These are phyloP conservation scores for Pythium dissotocum DNA, from an alignment of 352 stramenopile species.

Conservation along the genomic window DNA sequence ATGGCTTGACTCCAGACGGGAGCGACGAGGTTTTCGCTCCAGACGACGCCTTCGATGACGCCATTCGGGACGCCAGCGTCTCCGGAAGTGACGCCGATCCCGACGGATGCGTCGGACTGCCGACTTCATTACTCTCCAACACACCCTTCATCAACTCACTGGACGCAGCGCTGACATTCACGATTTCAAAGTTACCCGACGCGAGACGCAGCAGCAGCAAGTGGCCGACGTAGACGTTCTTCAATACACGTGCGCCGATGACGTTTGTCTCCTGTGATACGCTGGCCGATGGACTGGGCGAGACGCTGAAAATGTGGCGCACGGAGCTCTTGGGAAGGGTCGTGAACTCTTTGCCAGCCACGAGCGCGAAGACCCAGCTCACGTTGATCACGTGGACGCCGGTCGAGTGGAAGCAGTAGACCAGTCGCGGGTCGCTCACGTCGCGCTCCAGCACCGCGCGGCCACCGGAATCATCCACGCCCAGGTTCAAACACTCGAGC, in stretches of 20 bases:
- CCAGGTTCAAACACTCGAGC: conserved; percentile 75
- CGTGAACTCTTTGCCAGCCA: conserved; percentile 58
- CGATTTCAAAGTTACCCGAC: conserved; percentile 71
- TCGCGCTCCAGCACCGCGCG: conserved; percentile 58
- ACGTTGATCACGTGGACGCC: conserved; percentile 80
- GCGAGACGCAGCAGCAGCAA: conserved; percentile 72
- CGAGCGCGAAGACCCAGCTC: conserved; percentile 64
- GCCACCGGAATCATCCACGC: conserved; percentile 70
- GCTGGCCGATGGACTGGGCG: conserved; percentile 27
- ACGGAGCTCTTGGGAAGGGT: conserved; percentile 65
- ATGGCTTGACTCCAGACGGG: conserved; percentile 38
- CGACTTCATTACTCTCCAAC: conserved; percentile 34
- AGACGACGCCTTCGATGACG: conserved; percentile 27
- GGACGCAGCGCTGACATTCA: conserved; percentile 76
- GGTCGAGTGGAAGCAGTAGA: conserved; percentile 79
- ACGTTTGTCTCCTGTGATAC: conserved; percentile 41
- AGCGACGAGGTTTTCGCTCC: conserved; percentile 22
- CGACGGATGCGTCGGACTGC: conserved; percentile 19
- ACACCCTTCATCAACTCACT: conserved; percentile 71
- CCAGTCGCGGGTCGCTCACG: conserved; percentile 47
- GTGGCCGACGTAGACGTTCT: conserved; percentile 79
- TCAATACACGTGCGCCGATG: conserved; percentile 63
- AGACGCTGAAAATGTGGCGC: conserved; percentile 79
- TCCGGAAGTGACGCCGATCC: conserved; percentile 46
- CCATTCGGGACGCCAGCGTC: conserved; percentile 56